Percentiles rank a stretch among this genome's conserved stretches.
Evolutionary conservation across 1,284 basidiomycete species (phyloP).

Genomic region (Ceratobasidium sp.): DNA sequence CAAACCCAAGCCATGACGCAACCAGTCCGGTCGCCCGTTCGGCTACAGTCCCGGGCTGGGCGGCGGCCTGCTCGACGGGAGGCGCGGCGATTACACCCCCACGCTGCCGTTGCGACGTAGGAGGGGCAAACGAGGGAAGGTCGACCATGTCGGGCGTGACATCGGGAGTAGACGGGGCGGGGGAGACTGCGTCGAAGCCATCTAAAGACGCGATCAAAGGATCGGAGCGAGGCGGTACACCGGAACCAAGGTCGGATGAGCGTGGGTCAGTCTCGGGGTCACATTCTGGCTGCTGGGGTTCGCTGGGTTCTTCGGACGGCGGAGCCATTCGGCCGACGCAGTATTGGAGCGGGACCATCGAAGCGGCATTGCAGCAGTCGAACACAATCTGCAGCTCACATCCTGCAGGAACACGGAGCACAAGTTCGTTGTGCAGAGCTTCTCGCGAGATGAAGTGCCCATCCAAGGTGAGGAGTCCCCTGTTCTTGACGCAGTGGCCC

Average conservation of each 20-base stretch:
- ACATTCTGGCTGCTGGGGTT: no score
- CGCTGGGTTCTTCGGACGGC: not conserved
- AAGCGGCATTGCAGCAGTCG: conserved; percentile 13
- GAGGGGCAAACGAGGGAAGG: not conserved
- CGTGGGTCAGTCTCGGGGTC: no score
- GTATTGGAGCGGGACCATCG: conserved; percentile 12
- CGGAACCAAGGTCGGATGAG: no score
- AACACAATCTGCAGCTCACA: conserved; percentile 10
- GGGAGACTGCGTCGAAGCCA: not conserved
- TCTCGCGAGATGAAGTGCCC: not conserved
- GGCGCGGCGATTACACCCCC: conserved; percentile 15
- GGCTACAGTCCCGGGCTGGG: not conserved
- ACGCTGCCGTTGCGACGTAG: not conserved
- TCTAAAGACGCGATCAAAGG: no score
- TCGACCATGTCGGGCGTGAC: not conserved
- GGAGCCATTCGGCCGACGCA: conserved; percentile 19
- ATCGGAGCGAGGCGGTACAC: no score
- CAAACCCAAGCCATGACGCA: not conserved
- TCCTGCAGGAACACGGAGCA: not conserved
- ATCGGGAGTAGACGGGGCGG: not conserved
- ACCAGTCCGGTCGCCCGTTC: no score
- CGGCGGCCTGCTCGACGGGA: not conserved
- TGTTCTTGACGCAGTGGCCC: no score
- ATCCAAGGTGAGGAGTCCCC: not conserved
- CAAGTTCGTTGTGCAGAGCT: not conserved